phyloP scores from a whole-genome alignment of 306 rosid species.

The Sophora flavescens region DNA sequence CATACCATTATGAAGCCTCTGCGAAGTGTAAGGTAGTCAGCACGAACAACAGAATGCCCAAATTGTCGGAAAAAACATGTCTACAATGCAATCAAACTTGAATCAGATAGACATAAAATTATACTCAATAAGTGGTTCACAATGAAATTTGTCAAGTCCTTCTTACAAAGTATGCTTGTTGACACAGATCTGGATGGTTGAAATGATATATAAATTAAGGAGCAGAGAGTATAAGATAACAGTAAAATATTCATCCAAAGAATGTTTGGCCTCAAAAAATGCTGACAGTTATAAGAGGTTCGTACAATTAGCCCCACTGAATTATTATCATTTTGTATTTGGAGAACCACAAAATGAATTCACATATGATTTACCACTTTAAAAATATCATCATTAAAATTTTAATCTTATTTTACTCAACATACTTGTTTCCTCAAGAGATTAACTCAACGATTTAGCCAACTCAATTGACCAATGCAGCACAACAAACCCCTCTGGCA shows the following conservation, averaged over 20 bases:
- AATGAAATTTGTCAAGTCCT: slow-evolving; percentile 32
- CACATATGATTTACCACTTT: background rate
- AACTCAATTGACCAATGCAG: slow-evolving; percentile 15
- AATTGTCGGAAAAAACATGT: slow-evolving; percentile 95
- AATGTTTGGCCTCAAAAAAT: slow-evolving; percentile 11
- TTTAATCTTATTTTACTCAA: background rate
- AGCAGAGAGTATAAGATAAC: background rate
- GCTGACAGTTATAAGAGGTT: slow-evolving; percentile 12
- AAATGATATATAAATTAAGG: slow-evolving; percentile 15
- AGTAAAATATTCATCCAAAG: background rate
- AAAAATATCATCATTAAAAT: background rate
- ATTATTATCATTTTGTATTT: slow-evolving; percentile 26
- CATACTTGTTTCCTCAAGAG: slow-evolving; percentile 27
- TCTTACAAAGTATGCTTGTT: slow-evolving; percentile 29
- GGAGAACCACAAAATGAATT: slow-evolving; percentile 14
- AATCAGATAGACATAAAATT: slow-evolving; percentile 35
- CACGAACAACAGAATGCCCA: slow-evolving; percentile 83
- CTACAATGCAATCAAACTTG: slow-evolving; percentile 54
- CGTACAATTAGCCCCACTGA: slow-evolving; percentile 5
- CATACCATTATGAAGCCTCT: slow-evolving; percentile 93
- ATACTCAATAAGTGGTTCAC: slow-evolving; percentile 13
- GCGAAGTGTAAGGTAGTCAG: slow-evolving; percentile 91
- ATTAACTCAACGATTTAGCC: slow-evolving; percentile 9
- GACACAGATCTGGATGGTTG: slow-evolving; percentile 22
- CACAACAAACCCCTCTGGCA: slow-evolving; percentile 27